Base-by-base conservation (phyloP, 768 basidiomycete genomes). In the Pholiota molesta region DNA sequence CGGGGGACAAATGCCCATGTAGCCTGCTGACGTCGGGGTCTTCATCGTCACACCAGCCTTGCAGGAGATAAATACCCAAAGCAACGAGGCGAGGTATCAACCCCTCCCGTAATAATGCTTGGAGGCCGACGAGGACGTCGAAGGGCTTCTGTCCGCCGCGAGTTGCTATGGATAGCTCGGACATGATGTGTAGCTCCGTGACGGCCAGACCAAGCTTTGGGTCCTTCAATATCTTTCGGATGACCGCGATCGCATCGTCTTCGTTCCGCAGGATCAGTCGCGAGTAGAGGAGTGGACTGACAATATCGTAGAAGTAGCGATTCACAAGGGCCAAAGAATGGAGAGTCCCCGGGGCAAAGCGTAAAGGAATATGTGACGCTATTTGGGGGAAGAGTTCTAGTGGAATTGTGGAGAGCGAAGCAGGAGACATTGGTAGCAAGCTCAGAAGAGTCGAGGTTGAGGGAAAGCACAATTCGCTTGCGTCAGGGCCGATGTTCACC, bases 301-400 rank as follows among this genome's bases (percentile, higher is more conserved):
- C 23, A 28, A 65, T 61, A 3, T 63, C 45, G 19, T 31, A 61
- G 40, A 65, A 21, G 17, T 35, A 4, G 14, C 52, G 58, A 59
- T 62, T 65, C 23, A 63, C 57, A n/a, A 68, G 49, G 3, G 55
- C 45, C 3, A 62, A 44, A 16, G 61, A 56, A 40, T 52, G 61
- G 13, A 62, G 55, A 37, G 64, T 64, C 6, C 51, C 42, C 0
- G 69, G 64, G 2, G 64, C 44, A 0, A 53, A 35, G 45, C 58
- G 56, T 2, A 70, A 60, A 13, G 69, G 69, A n/a, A 70, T 44
- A 53, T 60, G 53, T 49, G 31, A 2, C 6, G 63, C 62, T 14
- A 68, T 61, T 19, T 65, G 21, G 2, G 64, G 62, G 40, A 40
- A 67, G n/a, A 67, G 45, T 35, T 69, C 68, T 23, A 57, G 49